Evolutionary conservation across 441 rosid species (phyloP), one percentile per base, ranked within the genome.

Genomic region (Hura crepitans): DNA sequence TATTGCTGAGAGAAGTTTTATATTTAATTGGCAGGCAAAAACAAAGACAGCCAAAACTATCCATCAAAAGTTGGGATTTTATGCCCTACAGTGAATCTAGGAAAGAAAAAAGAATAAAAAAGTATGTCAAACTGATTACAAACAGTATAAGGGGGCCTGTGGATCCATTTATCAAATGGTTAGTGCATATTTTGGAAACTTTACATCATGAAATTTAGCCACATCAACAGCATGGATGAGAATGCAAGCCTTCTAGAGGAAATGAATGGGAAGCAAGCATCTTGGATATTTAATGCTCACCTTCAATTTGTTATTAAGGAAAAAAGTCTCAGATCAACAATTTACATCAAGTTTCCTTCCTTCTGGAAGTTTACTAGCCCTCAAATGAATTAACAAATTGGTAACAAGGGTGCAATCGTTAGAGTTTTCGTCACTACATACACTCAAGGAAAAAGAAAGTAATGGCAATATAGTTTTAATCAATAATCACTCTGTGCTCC

Each of bases 321-420:
- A 33, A 37, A 58, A 70, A 70, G n/a, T 33, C 30, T 15, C 23
- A 47, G 17, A 46, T 45, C 18, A 13, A 46, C 31, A n/a, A 59
- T 46, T 31, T 30, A 8, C 60, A 13, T 18, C 54, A 20, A n/a
- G 28, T 63, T 57, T 68, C 62, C 20, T 57, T 68, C 62, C 20
- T 43, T n/a, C 58, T 31, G 37, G 23, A 47, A 39, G 11, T 31
- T 0, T 14, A 33, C 31, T 17, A 47, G 49, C 35, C 14, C 30
- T 51, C 11, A 47, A 30, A 28, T 42, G 27, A 58, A 59, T 13
- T 31, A 59, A 23, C 6, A 14, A 58, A 57, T 27, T 10, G 14
- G n/a, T 31, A 35, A 57, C 4, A 13, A 33, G 11, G 20, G 20
- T 18, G 10, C 25, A 6, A 15, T 50, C 55, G 20, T 50, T 18